Base-by-base conservation (phyloP, 208 protist genomes). In the Strigomonas galati region DNA sequence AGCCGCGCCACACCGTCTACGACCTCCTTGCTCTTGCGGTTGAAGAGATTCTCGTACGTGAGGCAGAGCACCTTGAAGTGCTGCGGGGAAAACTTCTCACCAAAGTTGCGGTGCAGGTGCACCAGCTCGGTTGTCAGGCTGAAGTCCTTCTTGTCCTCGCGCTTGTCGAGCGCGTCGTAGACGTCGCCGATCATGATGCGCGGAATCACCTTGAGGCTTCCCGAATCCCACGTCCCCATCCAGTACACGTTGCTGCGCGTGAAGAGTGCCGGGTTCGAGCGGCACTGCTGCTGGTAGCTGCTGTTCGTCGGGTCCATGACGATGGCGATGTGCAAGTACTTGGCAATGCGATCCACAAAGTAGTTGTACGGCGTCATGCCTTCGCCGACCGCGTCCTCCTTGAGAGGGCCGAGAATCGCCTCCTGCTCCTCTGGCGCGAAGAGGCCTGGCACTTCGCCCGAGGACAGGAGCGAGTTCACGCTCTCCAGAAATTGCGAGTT, bases 361-460 rank as follows among this genome's bases (percentile, higher is more conserved):
- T 91, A 97, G 61, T 81, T 77, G 70, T 97, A 97, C 23, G 83
- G 49, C 51, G 84, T 82, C 73, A 94, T 88, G 30, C 93, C 94
- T 55, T 96, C 87, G 7, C 79, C 79, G 4, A 72, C 6, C 10
- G 90, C 84, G 60, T 97, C 91, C 49, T 97, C 92, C 76, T 97
- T 95, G 21, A 99, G 81, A 7, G 96, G 91, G 7, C 63, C 81
- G 1, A 98, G 81, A 37, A 99, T 58, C n/a, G 91, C 82, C 17
- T 99, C 97, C 21, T 98, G 84, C 78, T 99, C 98, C 71, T 99
- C 95, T 14, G 87, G 82, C 24, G 90, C 82, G 79, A 98, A 99
- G 12, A 99, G 81, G 0, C 97, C 97, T 1, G 97, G 95, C 1
- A 99, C 85, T 79, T 99, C 97, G 27, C 98, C 98, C 0, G 95